phyloP scores from a whole-genome alignment of 2,329 filamentous ascomycete species.

The Apiospora koreana region DNA sequence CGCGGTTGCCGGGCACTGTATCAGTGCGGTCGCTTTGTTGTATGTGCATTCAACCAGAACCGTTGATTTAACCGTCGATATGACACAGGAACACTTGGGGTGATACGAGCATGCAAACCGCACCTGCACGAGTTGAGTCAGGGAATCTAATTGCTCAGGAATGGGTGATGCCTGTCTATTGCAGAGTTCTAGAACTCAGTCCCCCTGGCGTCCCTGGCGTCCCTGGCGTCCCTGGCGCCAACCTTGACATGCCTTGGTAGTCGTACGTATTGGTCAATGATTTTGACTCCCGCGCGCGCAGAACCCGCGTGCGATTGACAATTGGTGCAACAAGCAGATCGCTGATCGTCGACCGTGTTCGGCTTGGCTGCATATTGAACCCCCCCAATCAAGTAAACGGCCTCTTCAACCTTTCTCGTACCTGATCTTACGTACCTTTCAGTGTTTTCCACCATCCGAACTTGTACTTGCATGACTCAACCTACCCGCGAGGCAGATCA shows the following conservation, averaged over 20 bases:
- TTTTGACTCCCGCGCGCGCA: neutral
- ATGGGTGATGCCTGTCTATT: neutral
- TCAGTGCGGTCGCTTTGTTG: neutral
- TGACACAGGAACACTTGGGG: neutral
- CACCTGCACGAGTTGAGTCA: neutral
- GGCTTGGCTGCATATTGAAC: neutral
- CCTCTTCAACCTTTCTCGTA: neutral
- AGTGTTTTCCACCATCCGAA: no score
- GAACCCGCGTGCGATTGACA: neutral
- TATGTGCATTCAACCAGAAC: neutral
- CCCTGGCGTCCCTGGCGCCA: neutral
- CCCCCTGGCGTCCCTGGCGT: no score
- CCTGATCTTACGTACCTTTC: neutral
- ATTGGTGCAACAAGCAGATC: neutral
- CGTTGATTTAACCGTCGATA: neutral
- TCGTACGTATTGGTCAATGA: no score
- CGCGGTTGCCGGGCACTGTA: neutral
- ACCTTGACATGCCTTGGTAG: no score
- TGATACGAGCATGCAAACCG: neutral
- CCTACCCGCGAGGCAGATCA: no score
- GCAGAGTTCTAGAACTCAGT: neutral
- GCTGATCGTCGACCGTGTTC: neutral
- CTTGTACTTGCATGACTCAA: no score
- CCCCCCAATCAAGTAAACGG: neutral
- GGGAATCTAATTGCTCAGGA: neutral